phyloP scores from a whole-genome alignment of 148 eudicot species.

The Tetragonia tetragonoides region DNA sequence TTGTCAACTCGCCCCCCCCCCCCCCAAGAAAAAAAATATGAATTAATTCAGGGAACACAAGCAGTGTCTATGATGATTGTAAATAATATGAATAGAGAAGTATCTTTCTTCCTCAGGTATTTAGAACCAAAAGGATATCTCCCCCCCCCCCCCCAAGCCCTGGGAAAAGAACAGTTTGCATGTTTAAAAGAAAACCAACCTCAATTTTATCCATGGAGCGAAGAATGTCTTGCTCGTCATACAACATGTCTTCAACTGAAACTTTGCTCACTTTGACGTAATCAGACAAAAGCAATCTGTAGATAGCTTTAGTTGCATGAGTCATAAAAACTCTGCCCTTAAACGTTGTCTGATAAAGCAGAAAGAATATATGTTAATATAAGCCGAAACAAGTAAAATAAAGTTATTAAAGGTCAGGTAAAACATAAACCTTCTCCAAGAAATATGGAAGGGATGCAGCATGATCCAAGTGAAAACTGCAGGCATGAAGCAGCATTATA shows the following conservation, averaged over 20 bases:
- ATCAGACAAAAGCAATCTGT: slow-evolving; percentile 83
- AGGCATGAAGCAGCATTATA: slow-evolving; percentile 10
- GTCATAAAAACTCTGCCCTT: slow-evolving; percentile 96
- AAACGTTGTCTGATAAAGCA: slow-evolving; percentile 62
- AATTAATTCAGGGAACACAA: no score
- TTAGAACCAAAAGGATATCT: no score
- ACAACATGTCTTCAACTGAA: slow-evolving; percentile 94
- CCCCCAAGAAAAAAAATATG: no score
- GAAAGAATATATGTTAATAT: slow-evolving; percentile 7
- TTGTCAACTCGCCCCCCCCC: no score
- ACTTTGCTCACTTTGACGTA: slow-evolving; percentile 98
- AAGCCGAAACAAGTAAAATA: background rate
- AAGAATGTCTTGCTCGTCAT: slow-evolving; percentile 84
- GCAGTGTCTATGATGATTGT: no score
- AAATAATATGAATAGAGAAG: no score
- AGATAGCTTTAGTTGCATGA: slow-evolving; percentile 94
- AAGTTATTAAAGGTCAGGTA: slow-evolving; percentile 6
- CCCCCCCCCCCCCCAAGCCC: no score
- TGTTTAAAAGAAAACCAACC: no score
- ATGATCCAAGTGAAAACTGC: slow-evolving; percentile 99
- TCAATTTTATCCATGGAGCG: slow-evolving; percentile 24
- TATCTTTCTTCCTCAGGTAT: no score
- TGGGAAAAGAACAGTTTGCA: no score
- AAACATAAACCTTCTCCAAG: slow-evolving; percentile 75
- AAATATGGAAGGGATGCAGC: slow-evolving; percentile 98